Percentiles rank a stretch among this genome's conserved stretches.
phyloP scores from a whole-genome alignment of 805 yeast genomes.

The Schizosaccharomyces osmophilus region DNA sequence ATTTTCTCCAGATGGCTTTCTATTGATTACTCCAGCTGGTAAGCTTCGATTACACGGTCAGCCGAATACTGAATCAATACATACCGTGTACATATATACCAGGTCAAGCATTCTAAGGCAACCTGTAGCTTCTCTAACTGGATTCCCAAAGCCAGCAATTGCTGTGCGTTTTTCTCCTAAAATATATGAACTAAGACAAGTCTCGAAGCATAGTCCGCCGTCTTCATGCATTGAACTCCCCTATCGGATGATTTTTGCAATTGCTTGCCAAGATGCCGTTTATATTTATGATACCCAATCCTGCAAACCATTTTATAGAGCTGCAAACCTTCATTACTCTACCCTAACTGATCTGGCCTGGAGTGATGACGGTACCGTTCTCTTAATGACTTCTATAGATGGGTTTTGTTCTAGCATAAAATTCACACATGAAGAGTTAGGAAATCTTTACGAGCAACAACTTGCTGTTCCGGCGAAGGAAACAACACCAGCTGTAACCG shows the following conservation, averaged over 20 bases:
- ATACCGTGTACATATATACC: conserved; percentile 60
- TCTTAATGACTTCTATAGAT: conserved; percentile 67
- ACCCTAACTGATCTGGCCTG: conserved; percentile 72
- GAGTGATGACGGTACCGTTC: conserved; percentile 47
- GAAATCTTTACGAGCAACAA: conserved; percentile 17
- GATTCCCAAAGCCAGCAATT: conserved; percentile 59
- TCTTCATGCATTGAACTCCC: conserved; percentile 27
- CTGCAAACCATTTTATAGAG: conserved; percentile 41
- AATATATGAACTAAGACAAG: conserved; percentile 16
- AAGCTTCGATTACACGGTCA: conserved; percentile 4
- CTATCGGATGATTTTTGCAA: conserved; percentile 69
- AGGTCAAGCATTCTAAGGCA: conserved; percentile 39
- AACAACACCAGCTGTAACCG: neutral
- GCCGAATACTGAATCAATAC: conserved; percentile 18
- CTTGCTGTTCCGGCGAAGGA: neutral
- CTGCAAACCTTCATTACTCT: conserved; percentile 64
- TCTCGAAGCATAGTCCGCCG: conserved; percentile 6
- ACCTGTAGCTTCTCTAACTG: conserved; percentile 63
- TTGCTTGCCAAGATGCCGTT: conserved; percentile 76
- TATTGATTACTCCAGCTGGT: conserved; percentile 62
- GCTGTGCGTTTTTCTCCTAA: conserved; percentile 59
- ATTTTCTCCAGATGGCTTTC: conserved; percentile 74
- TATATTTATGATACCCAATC: conserved; percentile 58
- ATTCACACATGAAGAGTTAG: conserved; percentile 31
- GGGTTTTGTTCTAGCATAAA: conserved; percentile 62